A percentile compares a stretch with the other conserved stretches of the same genome.
Conservation (phyloP, 345 rosid species). For the Crucihimalaya himalaica region DNA sequence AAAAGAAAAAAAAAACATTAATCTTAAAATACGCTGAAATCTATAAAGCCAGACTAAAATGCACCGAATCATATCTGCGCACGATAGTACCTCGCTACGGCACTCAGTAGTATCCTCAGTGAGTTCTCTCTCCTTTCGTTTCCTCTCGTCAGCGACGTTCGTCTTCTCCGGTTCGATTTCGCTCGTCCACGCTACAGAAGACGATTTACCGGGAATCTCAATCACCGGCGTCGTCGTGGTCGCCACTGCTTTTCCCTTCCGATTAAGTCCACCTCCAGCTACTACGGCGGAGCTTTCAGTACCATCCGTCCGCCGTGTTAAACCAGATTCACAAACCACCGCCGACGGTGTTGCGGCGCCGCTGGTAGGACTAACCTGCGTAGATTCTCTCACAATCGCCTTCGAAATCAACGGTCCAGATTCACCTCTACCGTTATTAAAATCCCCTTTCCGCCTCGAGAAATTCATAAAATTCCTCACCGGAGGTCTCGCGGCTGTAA, state of each 20-base stretch:
- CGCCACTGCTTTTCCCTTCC: slow-evolving; percentile 33
- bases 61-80: slow-evolving; percentile 22
- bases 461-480: slow-evolving; percentile 64
- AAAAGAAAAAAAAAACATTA: not conserved
- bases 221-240: slow-evolving; percentile 31
- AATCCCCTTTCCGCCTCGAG: slow-evolving; percentile 49
- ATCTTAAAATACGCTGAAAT: not conserved
- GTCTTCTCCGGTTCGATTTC: slow-evolving; percentile 50
- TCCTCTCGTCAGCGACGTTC: slow-evolving; percentile 52
- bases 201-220: slow-evolving; percentile 56
- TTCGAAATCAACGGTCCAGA: slow-evolving; percentile 55
- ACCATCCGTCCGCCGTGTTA: slow-evolving; percentile 33
- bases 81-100: slow-evolving; percentile 61
- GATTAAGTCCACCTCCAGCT: slow-evolving; percentile 18
- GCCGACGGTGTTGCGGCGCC: slow-evolving; percentile 40
- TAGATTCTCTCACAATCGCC: slow-evolving; percentile 51
- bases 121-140: slow-evolving; percentile 66
- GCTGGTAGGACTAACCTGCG: slow-evolving; percentile 56
- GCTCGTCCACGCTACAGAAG: slow-evolving; percentile 55
- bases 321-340: slow-evolving; percentile 36
- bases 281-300: slow-evolving; percentile 37
- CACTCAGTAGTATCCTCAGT: slow-evolving; percentile 49
- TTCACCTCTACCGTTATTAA: slow-evolving; percentile 17
- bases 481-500: slow-evolving; percentile 42
- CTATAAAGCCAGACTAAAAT: not conserved